phyloP scores from a whole-genome alignment of 176 grass and related monocot genomes.

The Musa beccarii region DNA sequence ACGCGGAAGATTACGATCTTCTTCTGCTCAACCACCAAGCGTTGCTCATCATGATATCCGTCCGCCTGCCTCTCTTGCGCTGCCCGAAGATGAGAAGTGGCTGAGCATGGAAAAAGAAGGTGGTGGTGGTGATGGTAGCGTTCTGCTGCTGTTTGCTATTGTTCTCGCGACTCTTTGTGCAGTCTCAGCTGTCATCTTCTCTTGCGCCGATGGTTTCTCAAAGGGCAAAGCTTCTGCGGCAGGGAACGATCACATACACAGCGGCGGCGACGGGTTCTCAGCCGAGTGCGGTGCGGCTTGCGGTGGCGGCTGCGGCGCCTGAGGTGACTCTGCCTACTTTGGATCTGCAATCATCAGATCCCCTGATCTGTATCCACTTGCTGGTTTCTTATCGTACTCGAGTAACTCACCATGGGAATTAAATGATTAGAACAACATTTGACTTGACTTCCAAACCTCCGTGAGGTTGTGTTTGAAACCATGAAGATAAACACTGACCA shows the following conservation, averaged over 20 bases:
- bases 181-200: neutral
- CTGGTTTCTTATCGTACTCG: too few species aligned
- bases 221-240: neutral
- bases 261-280: neutral
- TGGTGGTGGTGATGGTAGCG: neutral
- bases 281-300: constrained; percentile 1
- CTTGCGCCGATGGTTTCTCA: neutral
- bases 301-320: neutral
- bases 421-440: too few species aligned
- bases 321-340: neutral
- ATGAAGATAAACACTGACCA: too few species aligned
- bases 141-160: neutral
- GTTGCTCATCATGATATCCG: neutral
- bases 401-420: too few species aligned
- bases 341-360: too few species aligned
- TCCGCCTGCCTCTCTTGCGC: neutral
- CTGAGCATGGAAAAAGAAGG: neutral
- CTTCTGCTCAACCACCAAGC: too few species aligned
- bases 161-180: neutral
- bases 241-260: neutral
- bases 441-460: too few species aligned
- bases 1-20: too few species aligned
- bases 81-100: neutral
- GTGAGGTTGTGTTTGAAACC: too few species aligned
- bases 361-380: too few species aligned